These are phyloP conservation scores for Blattamonas nauphoetae DNA, from an alignment of 78 protist species.

Conservation along the genomic window DNA sequence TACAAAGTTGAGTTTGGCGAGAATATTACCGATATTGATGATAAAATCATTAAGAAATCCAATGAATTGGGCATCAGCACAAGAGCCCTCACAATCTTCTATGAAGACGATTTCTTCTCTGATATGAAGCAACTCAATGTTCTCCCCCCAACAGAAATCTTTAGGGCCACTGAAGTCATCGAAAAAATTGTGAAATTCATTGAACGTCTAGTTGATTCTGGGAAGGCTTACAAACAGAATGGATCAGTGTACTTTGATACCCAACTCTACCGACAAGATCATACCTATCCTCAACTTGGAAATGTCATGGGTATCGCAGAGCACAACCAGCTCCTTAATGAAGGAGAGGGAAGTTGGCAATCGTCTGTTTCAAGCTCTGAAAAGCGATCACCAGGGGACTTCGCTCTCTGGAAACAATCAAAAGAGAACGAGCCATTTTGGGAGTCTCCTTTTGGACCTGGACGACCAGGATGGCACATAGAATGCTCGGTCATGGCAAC, in stretches of 20 bases:
- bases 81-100: neutral
- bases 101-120: conserved; percentile 31
- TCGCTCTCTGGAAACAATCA: conserved; percentile 62
- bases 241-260: conserved; percentile 32
- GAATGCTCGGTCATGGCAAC: conserved; percentile 95
- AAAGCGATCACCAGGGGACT: conserved; percentile 38
- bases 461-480: conserved; percentile 99
- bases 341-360: conserved; percentile 38
- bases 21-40: conserved; percentile 66
- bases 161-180: conserved; percentile 85
- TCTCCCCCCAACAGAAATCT: neutral
- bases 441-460: conserved; percentile 86
- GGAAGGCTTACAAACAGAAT: conserved; percentile 33
- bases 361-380: neutral
- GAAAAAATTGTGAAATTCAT: conserved; percentile 75
- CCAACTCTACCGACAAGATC: neutral
- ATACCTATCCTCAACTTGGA: conserved; percentile 18
- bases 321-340: conserved; percentile 2
- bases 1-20: conserved; percentile 47
- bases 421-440: conserved; percentile 51
- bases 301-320: neutral
- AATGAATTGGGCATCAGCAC: neutral
- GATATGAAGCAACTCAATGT: conserved; percentile 30
- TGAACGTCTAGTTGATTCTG: conserved; percentile 28
- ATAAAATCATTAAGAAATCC: conserved; percentile 47